Conservation (phyloP, 2,329 filamentous ascomycete species). For the Coniochaeta sp. region DNA sequence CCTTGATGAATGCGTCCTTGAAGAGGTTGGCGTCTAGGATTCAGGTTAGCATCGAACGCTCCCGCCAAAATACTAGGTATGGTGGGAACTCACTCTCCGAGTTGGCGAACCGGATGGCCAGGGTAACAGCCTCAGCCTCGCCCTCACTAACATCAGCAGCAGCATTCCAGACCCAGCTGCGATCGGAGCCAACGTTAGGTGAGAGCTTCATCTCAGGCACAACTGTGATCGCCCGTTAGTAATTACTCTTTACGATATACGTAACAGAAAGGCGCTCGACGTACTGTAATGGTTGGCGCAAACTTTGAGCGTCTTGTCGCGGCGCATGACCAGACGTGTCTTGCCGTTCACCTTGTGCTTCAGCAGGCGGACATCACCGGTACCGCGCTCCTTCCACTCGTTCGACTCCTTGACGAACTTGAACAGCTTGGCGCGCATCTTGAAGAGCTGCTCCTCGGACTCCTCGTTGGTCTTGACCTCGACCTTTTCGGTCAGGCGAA, state of each 20-base stretch:
- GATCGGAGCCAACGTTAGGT: conserved; percentile 95
- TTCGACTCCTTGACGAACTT: conserved; percentile 86
- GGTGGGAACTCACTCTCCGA: conserved; percentile 73
- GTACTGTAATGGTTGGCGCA: conserved; percentile 99
- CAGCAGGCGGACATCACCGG: conserved; percentile 88
- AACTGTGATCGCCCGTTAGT: conserved; percentile 45
- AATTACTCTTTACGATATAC: not conserved
- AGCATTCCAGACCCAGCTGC: conserved; percentile 99
- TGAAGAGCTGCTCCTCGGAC: conserved; percentile 93
- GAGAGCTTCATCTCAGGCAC: conserved; percentile 98
- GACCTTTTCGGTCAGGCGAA: conserved; percentile 92
- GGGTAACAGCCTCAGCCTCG: conserved; percentile 89
- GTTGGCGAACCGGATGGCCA: conserved; percentile 97
- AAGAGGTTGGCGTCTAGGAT: conserved; percentile 82
- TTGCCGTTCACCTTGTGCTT: conserved; percentile 99
- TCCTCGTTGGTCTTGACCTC: conserved; percentile 98
- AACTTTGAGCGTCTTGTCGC: conserved; percentile 99
- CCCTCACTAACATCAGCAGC: conserved; percentile 97
- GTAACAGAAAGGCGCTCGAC: conserved; percentile 23
- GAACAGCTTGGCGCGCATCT: conserved; percentile 99
- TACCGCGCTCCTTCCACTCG: conserved; percentile 99
- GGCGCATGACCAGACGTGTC: conserved; percentile 95
- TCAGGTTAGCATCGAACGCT: conserved; percentile 17
- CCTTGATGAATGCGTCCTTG: conserved; percentile 96
- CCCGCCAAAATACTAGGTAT: not conserved